These are phyloP conservation scores for Talaromyces stipitatus DNA, from an alignment of 495 filamentous ascomycete species.

Conservation along the genomic window DNA sequence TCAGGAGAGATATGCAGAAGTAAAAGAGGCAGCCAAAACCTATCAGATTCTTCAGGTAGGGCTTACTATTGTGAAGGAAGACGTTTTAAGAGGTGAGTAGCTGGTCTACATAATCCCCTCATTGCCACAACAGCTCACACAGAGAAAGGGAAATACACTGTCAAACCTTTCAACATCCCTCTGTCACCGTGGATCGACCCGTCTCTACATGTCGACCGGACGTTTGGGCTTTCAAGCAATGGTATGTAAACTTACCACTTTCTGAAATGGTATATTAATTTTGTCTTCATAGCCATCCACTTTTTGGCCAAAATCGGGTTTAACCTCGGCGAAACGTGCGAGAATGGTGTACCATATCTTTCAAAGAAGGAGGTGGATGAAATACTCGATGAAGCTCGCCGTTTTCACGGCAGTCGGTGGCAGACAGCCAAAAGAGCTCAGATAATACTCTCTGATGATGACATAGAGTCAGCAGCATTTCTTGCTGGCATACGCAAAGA, in stretches of 20 bases:
- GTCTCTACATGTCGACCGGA: slow-evolving; percentile 45
- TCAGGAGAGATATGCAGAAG: slow-evolving; percentile 58
- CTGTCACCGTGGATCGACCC: slow-evolving; percentile 48
- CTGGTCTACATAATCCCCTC: slow-evolving; percentile 5
- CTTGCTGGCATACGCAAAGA: slow-evolving; percentile 36
- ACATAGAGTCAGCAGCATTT: slow-evolving; percentile 51
- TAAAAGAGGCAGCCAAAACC: slow-evolving; percentile 56
- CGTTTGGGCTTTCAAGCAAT: slow-evolving; percentile 44
- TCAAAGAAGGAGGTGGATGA: slow-evolving; percentile 53
- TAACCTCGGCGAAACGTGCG: slow-evolving; percentile 48
- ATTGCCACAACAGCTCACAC: slow-evolving; percentile 11
- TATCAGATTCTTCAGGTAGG: slow-evolving; percentile 74
- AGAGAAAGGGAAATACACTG: slow-evolving; percentile 41
- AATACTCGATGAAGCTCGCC: slow-evolving; percentile 21
- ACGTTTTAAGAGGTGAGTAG: slow-evolving; percentile 34
- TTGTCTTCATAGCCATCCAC: slow-evolving; percentile 38
- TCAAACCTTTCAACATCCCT: slow-evolving; percentile 63
- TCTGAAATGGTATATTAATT: not conserved
- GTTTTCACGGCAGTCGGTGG: slow-evolving; percentile 4
- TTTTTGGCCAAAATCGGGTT: slow-evolving; percentile 61
- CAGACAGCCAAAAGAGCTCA: slow-evolving; percentile 22
- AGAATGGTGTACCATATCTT: slow-evolving; percentile 59
- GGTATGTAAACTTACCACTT: slow-evolving; percentile 19
- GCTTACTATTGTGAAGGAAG: slow-evolving; percentile 56
- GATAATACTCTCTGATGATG: slow-evolving; percentile 17